Evolutionary conservation across 1,284 basidiomycete species (phyloP).

Genomic region (Uromyces viciae-fabae): DNA sequence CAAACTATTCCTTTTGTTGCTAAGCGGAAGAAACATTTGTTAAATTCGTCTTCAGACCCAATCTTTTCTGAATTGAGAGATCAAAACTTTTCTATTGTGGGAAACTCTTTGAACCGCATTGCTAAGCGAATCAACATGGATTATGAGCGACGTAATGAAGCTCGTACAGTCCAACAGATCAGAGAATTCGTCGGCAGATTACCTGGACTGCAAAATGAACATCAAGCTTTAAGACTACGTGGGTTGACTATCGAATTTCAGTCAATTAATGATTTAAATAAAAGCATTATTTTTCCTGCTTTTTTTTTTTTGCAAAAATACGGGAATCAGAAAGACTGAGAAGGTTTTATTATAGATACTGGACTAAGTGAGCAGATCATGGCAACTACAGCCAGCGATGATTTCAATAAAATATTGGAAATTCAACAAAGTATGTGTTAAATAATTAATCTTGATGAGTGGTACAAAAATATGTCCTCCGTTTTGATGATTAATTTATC

Average conservation of each 20-base stretch:
- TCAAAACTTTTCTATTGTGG: constrained; percentile 89
- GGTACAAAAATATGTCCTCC: background rate
- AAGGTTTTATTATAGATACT: constrained; percentile 65
- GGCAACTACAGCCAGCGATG: constrained; percentile 75
- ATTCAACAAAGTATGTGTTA: constrained; percentile 77
- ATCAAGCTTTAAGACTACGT: constrained; percentile 83
- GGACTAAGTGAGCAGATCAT: constrained; percentile 86
- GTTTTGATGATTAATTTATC: background rate
- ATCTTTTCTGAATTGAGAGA: constrained; percentile 80
- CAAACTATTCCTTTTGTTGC: constrained; percentile 36
- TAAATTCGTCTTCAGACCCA: constrained; percentile 73
- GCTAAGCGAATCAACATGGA: constrained; percentile 84
- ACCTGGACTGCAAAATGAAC: constrained; percentile 83
- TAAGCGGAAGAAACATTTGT: constrained; percentile 79
- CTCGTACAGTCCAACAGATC: constrained; percentile 87
- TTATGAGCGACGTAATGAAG: constrained; percentile 76
- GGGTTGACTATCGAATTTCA: constrained; percentile 52
- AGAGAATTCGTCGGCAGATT: constrained; percentile 92
- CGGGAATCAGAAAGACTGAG: background rate
- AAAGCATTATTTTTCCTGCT: background rate
- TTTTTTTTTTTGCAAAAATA: background rate
- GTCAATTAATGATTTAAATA: no score
- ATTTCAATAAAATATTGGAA: constrained; percentile 87
- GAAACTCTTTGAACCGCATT: constrained; percentile 72
- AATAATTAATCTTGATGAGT: constrained; percentile 20